These are phyloP conservation scores for Penicillium chermesinum DNA, from an alignment of 495 filamentous ascomycete species.

Conservation along the genomic window DNA sequence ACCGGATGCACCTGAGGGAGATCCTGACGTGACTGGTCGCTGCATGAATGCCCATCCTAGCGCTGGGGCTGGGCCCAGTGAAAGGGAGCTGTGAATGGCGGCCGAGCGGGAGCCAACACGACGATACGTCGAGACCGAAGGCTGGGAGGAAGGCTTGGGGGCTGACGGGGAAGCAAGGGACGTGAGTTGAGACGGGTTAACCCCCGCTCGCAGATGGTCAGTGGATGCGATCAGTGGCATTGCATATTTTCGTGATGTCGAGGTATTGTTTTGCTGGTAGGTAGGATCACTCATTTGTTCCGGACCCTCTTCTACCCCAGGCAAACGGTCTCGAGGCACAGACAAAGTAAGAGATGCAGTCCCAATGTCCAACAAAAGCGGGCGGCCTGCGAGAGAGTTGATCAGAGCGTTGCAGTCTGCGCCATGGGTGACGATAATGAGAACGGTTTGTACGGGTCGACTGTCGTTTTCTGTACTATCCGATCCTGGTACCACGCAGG, in stretches of 20 bases:
- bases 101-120: constrained; percentile 25
- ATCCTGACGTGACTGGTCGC: constrained; percentile 17
- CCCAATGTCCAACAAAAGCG: constrained; percentile 81
- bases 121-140: constrained; percentile 25
- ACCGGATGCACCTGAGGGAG: constrained; percentile 20
- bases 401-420: constrained; percentile 96
- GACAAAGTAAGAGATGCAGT: constrained; percentile 92
- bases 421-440: constrained; percentile 95
- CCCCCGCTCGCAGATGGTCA: constrained; percentile 69
- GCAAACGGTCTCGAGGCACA: constrained; percentile 53
- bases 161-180: constrained; percentile 27
- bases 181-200: constrained; percentile 27
- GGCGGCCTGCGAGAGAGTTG: constrained; percentile 81
- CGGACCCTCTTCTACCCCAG: constrained; percentile 16
- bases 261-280: constrained; percentile 18
- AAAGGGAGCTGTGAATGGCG: constrained; percentile 20
- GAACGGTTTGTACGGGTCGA: constrained; percentile 65
- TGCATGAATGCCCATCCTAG: constrained; percentile 21
- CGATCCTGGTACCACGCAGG: neutral
- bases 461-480: constrained; percentile 38
- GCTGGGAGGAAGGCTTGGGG: constrained; percentile 16
- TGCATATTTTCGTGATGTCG: constrained; percentile 61
- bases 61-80: constrained; percentile 20
- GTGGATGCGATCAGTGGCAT: constrained; percentile 71
- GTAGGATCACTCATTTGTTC: constrained; percentile 14